Conservation (phyloP, 2,329 filamentous ascomycete genomes). For the Cryphonectria radicalis region DNA sequence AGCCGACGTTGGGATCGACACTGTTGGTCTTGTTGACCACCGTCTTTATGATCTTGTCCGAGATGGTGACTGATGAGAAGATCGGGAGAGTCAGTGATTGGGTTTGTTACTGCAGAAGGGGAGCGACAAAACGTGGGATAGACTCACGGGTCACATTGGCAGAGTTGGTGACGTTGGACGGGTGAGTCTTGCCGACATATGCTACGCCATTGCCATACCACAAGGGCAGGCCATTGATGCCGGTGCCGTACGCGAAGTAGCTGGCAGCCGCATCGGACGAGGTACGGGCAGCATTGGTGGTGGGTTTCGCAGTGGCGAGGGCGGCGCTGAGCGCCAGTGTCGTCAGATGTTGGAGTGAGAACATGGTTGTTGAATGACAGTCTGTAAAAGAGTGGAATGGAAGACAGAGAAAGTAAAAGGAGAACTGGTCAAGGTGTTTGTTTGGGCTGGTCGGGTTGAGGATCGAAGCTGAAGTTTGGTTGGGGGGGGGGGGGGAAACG, state of each 20-base stretch:
- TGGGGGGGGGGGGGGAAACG: background rate
- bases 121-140: background rate
- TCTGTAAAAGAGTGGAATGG: background rate
- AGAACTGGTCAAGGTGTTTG: background rate
- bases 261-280: background rate
- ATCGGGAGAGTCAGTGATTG: background rate
- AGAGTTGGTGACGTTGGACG: background rate
- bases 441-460: background rate
- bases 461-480: background rate
- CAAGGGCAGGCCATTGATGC: background rate
- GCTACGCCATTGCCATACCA: constrained; percentile 4
- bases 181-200: background rate
- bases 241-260: background rate
- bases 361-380: background rate
- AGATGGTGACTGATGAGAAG: background rate
- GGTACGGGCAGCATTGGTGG: background rate
- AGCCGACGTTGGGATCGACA: background rate
- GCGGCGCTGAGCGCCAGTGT: background rate
- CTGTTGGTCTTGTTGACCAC: background rate
- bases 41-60: background rate
- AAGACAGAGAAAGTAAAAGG: background rate
- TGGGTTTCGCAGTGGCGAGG: background rate
- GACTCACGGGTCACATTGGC: constrained; percentile 6
- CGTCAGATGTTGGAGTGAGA: background rate
- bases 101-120: background rate